Percentiles rank a stretch among this genome's conserved stretches.
These are phyloP conservation scores for Pyrenochaeta sp. DNA, from an alignment of 2,329 filamentous ascomycete species.

Conservation along the genomic window DNA sequence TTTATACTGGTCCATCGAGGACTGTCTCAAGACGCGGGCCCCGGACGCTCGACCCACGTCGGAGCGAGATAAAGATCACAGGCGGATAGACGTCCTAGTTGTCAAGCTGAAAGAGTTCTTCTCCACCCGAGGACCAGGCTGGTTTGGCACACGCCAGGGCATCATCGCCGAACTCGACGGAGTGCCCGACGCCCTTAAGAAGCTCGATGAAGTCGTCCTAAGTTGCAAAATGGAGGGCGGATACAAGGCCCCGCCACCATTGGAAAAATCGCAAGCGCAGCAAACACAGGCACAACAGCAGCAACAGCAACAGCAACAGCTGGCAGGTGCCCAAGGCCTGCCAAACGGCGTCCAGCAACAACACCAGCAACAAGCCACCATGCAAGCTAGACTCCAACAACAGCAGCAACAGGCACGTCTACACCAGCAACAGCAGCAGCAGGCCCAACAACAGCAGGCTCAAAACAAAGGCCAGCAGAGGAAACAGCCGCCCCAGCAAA, in stretches of 20 bases:
- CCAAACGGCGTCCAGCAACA: slow-evolving; percentile 12
- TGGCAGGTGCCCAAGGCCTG: slow-evolving; percentile 7
- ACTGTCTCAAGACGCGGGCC: slow-evolving; percentile 31
- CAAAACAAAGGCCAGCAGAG: slow-evolving; percentile 7
- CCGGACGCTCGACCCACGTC: slow-evolving; percentile 31
- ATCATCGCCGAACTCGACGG: slow-evolving; percentile 47
- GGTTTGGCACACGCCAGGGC: slow-evolving; percentile 49
- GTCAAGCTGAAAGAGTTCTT: slow-evolving; percentile 45
- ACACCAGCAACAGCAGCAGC: slow-evolving; percentile 13
- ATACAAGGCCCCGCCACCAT: slow-evolving; percentile 27
- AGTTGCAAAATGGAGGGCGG: slow-evolving; percentile 40
- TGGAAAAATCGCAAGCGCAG: slow-evolving; percentile 10
- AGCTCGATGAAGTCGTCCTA: slow-evolving; percentile 48
- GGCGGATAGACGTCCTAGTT: slow-evolving; percentile 37
- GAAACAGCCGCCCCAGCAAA: slow-evolving; percentile 5
- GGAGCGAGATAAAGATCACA: slow-evolving; percentile 36
- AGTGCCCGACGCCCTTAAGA: slow-evolving; percentile 44
- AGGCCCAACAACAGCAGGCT: slow-evolving; percentile 21
- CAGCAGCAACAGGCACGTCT: slow-evolving; percentile 15
- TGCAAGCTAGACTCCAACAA: slow-evolving; percentile 1
- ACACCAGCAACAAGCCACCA: slow-evolving; percentile 1
- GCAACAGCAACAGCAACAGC: slow-evolving; percentile 8
- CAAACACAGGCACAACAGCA: slow-evolving; percentile 10
- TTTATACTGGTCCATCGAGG: slow-evolving; percentile 48
- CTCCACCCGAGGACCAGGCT: slow-evolving; percentile 37